Evolutionary conservation across 2,329 filamentous ascomycete species (phyloP).

Genomic region (Spiromastix sp.): DNA sequence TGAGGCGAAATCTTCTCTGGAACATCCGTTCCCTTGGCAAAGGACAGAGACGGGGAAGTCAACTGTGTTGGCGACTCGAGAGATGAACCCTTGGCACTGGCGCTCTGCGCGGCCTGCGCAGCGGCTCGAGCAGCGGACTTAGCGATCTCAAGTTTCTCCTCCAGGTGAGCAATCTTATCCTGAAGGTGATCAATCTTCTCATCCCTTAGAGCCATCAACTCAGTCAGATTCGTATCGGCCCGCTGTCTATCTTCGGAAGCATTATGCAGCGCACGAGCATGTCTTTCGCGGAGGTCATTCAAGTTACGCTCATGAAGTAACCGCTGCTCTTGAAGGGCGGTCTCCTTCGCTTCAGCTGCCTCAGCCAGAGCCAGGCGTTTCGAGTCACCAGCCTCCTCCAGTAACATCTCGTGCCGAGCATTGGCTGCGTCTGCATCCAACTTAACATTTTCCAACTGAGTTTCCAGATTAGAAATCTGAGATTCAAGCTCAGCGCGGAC

Average conservation of each 20-base stretch:
- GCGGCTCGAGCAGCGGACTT: constrained; percentile 80
- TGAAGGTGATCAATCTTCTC: constrained; percentile 79
- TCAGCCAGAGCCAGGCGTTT: constrained; percentile 52
- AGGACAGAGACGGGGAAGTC: constrained; percentile 38
- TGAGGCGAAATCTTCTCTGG: constrained; percentile 89
- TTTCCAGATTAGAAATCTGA: constrained; percentile 60
- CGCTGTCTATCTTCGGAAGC: constrained; percentile 72
- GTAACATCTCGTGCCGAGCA: constrained; percentile 69
- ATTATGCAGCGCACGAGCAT: constrained; percentile 63
- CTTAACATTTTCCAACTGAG: constrained; percentile 65
- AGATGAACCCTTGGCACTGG: constrained; percentile 24
- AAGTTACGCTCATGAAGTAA: constrained; percentile 62
- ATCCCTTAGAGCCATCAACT: constrained; percentile 70
- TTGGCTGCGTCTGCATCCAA: constrained; percentile 73
- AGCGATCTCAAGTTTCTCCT: constrained; percentile 84
- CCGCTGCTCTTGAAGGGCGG: constrained; percentile 46
- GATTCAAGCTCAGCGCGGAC: constrained; percentile 72
- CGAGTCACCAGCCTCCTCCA: constrained; percentile 67
- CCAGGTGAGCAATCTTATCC: constrained; percentile 72
- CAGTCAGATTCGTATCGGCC: constrained; percentile 66
- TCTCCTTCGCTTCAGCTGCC: constrained; percentile 42
- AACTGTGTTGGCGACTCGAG: constrained; percentile 31
- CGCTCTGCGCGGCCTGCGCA: constrained; percentile 59
- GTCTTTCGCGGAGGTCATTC: constrained; percentile 64
- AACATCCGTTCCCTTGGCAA: constrained; percentile 36